Percentiles rank a stretch among this genome's conserved stretches.
These are phyloP conservation scores for Mortierella hygrophila DNA, from an alignment of 192 early-diverging fungal genomes.

Conservation along the genomic window DNA sequence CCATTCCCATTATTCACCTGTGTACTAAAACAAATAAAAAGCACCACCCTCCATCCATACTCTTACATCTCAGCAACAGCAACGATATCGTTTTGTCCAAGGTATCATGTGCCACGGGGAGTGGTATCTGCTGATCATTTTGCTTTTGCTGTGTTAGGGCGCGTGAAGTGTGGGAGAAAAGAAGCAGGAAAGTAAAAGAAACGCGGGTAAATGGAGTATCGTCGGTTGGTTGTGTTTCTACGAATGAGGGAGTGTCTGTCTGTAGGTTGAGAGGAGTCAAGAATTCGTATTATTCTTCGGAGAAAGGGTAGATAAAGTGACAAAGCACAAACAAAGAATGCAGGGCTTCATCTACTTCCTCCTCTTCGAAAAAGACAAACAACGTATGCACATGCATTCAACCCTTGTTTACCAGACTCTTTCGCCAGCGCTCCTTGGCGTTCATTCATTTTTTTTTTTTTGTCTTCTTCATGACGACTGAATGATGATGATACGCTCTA, in stretches of 20 bases:
- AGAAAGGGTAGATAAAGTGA: neutral
- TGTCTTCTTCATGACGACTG: neutral
- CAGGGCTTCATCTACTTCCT: too few relatives aligned
- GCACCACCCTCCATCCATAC: neutral
- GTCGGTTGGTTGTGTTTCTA: too few relatives aligned
- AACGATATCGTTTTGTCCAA: neutral
- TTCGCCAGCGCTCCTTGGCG: neutral
- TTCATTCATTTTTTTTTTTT: too few relatives aligned
- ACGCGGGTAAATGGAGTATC: neutral
- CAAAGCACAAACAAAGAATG: neutral
- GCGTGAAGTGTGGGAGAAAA: neutral
- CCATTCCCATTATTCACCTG: neutral
- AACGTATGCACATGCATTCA: neutral
- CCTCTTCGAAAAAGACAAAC: neutral
- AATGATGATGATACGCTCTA: neutral
- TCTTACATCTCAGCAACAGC: neutral
- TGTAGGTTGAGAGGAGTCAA: neutral
- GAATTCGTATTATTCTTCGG: neutral
- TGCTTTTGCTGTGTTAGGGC: neutral
- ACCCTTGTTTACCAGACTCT: neutral
- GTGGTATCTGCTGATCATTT: neutral
- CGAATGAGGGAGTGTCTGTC: too few relatives aligned
- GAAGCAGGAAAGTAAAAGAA: neutral
- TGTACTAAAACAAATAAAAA: slow-evolving; percentile 6
- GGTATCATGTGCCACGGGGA: neutral